Evolutionary conservation across 2,329 filamentous ascomycete genomes (phyloP), one percentile per base, ranked within the genome.

Genomic region (Chaetomium globosum): DNA sequence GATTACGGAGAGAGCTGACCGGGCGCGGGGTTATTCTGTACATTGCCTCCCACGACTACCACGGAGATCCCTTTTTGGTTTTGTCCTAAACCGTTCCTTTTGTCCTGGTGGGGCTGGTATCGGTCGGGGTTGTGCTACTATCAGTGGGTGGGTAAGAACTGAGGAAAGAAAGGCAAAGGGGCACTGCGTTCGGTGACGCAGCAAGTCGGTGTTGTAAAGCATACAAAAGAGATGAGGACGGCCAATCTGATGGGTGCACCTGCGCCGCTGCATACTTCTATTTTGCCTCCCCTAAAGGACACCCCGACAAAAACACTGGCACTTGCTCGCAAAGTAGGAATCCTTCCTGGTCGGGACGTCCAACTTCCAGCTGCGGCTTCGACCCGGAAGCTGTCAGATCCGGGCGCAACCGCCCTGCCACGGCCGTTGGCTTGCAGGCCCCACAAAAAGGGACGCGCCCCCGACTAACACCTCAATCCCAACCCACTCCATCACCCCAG

Each of bases 361-460:
- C 53, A 64, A 21, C 49, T 66, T 66, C 65, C 65, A 57, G 46
- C 60, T 54, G 57, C 48, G 64, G 59, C 64, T 36, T 28, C 54
- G 43, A 13, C 13, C 65, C 61, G 54, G 65, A 67, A 64, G 57
- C 65, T 67, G 65, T 36, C 65, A 10, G 43, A 59, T 61, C 65
- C 62, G 65, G 21, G 33, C 33, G 31, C 49, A 57, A 48, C 6
- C 55, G 33, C 31, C 31, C 5, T 39, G 31, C n/a, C 23, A 43
- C 23, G 23, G 28, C 43, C 43, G 43, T 26, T 19, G 28, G 28
- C 56, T n/a, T 58, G 56, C 54, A 56, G n/a, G 21, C 21, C 54
- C 54, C 54, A 56, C 54, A 56, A 39, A 43, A 56, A 5, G 23
- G 33, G 33, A 16, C 16, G 13, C 26, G 26, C 26, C 39, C 39